Evolutionary conservation across 352 stramenopile genomes (phyloP).

Genomic region (Pythium folliculosum): DNA sequence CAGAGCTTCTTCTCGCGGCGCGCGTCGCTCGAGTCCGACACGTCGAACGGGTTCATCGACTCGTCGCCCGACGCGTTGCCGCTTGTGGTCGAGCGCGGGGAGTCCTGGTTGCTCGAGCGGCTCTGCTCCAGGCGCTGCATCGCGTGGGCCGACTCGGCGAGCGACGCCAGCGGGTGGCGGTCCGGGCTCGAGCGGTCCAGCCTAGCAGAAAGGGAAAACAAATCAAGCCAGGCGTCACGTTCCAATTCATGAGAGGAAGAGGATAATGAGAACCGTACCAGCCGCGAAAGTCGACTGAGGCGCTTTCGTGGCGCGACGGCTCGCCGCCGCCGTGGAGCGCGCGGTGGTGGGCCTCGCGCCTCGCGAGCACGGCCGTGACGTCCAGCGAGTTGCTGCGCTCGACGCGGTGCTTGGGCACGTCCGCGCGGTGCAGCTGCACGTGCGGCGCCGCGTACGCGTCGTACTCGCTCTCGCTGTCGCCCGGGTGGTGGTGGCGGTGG

Average conservation of each 20-base stretch:
- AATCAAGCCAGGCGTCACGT: too few species aligned
- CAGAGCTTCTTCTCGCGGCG: constrained; percentile 80
- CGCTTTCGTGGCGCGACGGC: constrained; percentile 25
- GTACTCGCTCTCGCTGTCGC: neutral
- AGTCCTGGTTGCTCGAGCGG: constrained; percentile 19
- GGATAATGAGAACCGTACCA: constrained; percentile 31
- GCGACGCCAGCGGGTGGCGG: constrained; percentile 42
- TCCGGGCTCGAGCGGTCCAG: constrained; percentile 14
- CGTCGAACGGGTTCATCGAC: constrained; percentile 15
- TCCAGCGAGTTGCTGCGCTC: constrained; percentile 70
- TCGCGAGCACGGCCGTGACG: constrained; percentile 31
- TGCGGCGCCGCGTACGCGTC: constrained; percentile 20
- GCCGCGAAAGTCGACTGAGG: constrained; percentile 43
- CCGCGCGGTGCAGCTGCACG: constrained; percentile 24
- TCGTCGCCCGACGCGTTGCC: constrained; percentile 21
- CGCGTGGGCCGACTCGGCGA: constrained; percentile 62
- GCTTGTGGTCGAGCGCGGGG: constrained; percentile 20
- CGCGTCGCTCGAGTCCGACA: constrained; percentile 23
- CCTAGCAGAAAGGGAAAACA: constrained; percentile 8
- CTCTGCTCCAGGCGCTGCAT: constrained; percentile 53
- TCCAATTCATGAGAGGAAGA: neutral
- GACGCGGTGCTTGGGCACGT: constrained; percentile 42
- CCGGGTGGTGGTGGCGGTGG: neutral
- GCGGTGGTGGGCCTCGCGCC: constrained; percentile 30
- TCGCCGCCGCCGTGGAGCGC: constrained; percentile 25